Evolutionary conservation across 2,329 filamentous ascomycete species (phyloP), one percentile per base, ranked within the genome.

Genomic region (Sarocladiaceae sp.): DNA sequence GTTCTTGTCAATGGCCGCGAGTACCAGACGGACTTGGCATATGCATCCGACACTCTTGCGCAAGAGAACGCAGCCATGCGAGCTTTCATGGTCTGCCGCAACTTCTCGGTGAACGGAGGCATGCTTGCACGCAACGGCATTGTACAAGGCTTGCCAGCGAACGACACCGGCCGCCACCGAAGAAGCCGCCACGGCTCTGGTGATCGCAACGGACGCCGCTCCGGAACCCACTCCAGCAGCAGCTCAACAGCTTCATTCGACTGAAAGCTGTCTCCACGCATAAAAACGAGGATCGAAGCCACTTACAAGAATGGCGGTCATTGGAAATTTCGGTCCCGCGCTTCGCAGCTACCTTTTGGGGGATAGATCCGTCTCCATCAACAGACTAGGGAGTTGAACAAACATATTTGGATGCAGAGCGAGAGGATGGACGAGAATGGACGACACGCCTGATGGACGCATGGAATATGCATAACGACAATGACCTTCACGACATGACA

Each of bases 61-160:
- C 89, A 91, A 65, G 92, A 97, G 70, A 94, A 93, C 63, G 93
- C 93, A 23, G 93, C 93, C 55, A 95, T 95, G 82, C 88, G 91
- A 56, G 93, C 93, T 53, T 97, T 96, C 72, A 93, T 96, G 83
- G 94, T 97, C 60, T 97, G 93, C 77, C 87, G 91, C 58, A 96
- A 96, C 78, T 97, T 97, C 73, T 96, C 90, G 52, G 89, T 95
- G 69, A 97, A 96, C 67, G 91, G 95, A 62, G 93, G 93, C 66
- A 96, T 96, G 90, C 75, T 86, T 57, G 83, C 82, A 56, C 79
- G 82, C 58, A 86, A 86, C 63, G 83, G 83, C 39, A 84, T 86
- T 56, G 82, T 86, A 57, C 83, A 86, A 68, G 83, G 83, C 48
- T 74, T 86, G 33, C 83, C 83, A 13, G 79, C 75, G 52, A 74